A percentile compares a stretch with the other conserved stretches of the same genome.
phyloP scores from a whole-genome alignment of 148 eudicot species.

The Fallopia convolvulus region DNA sequence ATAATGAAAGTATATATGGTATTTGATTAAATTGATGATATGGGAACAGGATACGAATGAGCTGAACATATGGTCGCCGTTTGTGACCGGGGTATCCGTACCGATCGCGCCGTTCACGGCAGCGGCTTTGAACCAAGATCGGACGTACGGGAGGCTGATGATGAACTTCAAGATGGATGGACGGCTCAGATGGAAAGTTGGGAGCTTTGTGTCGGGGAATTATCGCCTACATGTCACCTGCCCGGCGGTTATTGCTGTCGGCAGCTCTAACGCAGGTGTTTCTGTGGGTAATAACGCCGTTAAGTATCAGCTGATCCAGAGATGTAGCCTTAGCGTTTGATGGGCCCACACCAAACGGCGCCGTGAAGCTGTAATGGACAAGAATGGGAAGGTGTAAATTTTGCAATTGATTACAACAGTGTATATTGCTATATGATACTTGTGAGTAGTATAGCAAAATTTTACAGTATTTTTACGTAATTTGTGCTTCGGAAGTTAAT shows the following conservation, averaged over 20 bases:
- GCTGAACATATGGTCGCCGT: slow-evolving; percentile 62
- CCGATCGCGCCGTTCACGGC: slow-evolving; percentile 76
- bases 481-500: not conserved
- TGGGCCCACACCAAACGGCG: not conserved
- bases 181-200: slow-evolving; percentile 54
- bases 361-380: not conserved
- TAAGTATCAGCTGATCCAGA: slow-evolving; percentile 52
- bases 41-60: slow-evolving; percentile 37
- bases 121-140: slow-evolving; percentile 29
- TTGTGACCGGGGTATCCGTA: slow-evolving; percentile 41
- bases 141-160: slow-evolving; percentile 31
- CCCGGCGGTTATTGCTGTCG: slow-evolving; percentile 45
- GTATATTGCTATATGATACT: not conserved
- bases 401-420: not conserved
- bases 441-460: not conserved
- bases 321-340: slow-evolving; percentile 52
- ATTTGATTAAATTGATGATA: too few relatives aligned
- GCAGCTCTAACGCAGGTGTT: slow-evolving; percentile 29
- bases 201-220: slow-evolving; percentile 29
- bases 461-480: not conserved
- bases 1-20: too few relatives aligned
- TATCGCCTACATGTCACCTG: slow-evolving; percentile 57
- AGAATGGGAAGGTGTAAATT: not conserved
- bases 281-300: slow-evolving; percentile 34
- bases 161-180: slow-evolving; percentile 52